Evolutionary conservation across 345 rosid genomes (phyloP).

Genomic region (Luvunga scandens): DNA sequence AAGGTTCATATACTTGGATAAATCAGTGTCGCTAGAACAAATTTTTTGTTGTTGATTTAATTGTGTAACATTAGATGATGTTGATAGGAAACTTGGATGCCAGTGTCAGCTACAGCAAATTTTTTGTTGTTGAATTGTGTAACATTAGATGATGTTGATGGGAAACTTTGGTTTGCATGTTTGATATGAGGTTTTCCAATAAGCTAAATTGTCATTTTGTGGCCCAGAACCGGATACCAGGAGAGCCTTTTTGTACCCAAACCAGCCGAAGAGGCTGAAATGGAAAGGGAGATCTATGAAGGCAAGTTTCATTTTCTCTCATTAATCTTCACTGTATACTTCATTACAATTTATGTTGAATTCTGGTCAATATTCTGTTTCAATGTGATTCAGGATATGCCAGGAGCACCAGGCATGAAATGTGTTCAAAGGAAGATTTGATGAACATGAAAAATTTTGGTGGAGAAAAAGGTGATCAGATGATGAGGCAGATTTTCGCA

Average conservation of each 20-base stretch:
- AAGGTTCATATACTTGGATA: too few species aligned
- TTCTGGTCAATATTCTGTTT: not conserved
- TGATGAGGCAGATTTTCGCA: constrained; percentile 58
- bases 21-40: not conserved
- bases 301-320: constrained; percentile 30
- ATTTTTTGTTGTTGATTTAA: not conserved
- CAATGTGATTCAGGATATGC: constrained; percentile 64
- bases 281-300: constrained; percentile 95
- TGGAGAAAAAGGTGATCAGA: constrained; percentile 57
- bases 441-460: constrained; percentile 63
- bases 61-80: not conserved
- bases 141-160: not conserved
- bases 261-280: constrained; percentile 92
- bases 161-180: not conserved
- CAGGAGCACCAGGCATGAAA: constrained; percentile 92
- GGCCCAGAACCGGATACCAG: constrained; percentile 70
- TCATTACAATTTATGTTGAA: not conserved
- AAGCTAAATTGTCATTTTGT: constrained; percentile 1
- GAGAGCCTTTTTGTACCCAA: constrained; percentile 81
- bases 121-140: too few species aligned
- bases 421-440: constrained; percentile 82
- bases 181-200: not conserved
- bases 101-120: too few species aligned
- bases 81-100: too few species aligned
- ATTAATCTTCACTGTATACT: not conserved